These are phyloP conservation scores for Fusarium nematophilum DNA, from an alignment of 2,329 filamentous ascomycete genomes.

Conservation along the genomic window DNA sequence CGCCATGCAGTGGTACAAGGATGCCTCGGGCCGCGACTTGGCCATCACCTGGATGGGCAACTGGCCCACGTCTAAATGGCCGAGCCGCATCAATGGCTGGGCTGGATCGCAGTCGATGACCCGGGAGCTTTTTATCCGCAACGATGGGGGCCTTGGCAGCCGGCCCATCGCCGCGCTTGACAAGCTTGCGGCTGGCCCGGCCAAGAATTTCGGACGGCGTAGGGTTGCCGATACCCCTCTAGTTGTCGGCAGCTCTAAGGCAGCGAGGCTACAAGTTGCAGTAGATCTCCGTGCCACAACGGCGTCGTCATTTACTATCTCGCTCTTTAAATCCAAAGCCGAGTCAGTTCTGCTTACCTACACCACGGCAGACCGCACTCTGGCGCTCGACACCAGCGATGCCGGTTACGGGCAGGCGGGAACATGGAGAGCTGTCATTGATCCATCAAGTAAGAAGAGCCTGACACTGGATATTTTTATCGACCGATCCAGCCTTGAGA, in stretches of 20 bases:
- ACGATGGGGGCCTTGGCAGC: slow-evolving; percentile 44
- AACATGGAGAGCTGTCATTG: slow-evolving; percentile 42
- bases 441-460: slow-evolving; percentile 16
- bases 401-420: slow-evolving; percentile 46
- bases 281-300: slow-evolving; percentile 39
- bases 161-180: slow-evolving; percentile 40
- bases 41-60: slow-evolving; percentile 45
- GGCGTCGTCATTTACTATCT: slow-evolving; percentile 41
- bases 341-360: slow-evolving; percentile 42
- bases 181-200: slow-evolving; percentile 29
- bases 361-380: slow-evolving; percentile 26
- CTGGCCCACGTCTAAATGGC: slow-evolving; percentile 42
- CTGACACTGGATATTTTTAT: slow-evolving; percentile 46
- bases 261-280: slow-evolving; percentile 39
- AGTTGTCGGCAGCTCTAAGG: slow-evolving; percentile 35
- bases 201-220: slow-evolving; percentile 22
- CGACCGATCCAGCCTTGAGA: slow-evolving; percentile 44
- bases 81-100: slow-evolving; percentile 46
- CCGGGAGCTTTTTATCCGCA: slow-evolving; percentile 44
- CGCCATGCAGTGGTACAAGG: slow-evolving; percentile 47
- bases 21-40: slow-evolving; percentile 42
- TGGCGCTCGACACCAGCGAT: slow-evolving; percentile 46
- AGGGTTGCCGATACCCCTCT: slow-evolving; percentile 28
- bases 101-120: slow-evolving; percentile 44
- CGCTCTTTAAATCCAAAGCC: slow-evolving; percentile 38